Conservation (phyloP, 768 basidiomycete species). For the Macrolepiota dolichaula region DNA sequence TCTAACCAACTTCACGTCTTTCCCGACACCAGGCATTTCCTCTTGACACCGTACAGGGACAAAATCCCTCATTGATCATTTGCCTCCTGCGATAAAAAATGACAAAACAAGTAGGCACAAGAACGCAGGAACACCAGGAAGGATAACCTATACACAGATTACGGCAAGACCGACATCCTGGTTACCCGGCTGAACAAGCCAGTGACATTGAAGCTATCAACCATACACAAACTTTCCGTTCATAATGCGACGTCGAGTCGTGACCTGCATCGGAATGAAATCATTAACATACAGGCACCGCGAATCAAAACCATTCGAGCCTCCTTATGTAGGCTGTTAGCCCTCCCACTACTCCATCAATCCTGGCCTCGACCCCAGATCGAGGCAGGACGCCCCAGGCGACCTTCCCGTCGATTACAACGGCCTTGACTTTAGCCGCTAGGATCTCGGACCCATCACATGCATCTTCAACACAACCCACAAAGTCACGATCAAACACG, state of each 20-base stretch:
- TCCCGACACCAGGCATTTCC: too few relatives aligned
- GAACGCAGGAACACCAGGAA: too few relatives aligned
- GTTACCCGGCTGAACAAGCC: too few relatives aligned
- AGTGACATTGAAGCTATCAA: not conserved
- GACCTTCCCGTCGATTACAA: constrained; percentile 71
- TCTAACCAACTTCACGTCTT: too few relatives aligned
- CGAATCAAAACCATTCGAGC: not conserved
- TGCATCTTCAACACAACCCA: constrained; percentile 6
- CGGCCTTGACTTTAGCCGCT: constrained; percentile 61
- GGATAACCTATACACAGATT: too few relatives aligned
- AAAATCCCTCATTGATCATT: too few relatives aligned
- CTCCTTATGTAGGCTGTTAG: not conserved
- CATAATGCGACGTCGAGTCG: not conserved
- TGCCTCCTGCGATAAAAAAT: too few relatives aligned
- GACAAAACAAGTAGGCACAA: too few relatives aligned
- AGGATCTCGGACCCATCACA: constrained; percentile 48
- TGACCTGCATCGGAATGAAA: not conserved
- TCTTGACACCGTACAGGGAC: too few relatives aligned
- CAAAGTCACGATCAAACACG: constrained; percentile 73
- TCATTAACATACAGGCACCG: not conserved
- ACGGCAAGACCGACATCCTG: too few relatives aligned
- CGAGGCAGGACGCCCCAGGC: constrained; percentile 46
- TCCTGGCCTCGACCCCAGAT: not conserved
- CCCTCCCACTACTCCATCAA: not conserved
- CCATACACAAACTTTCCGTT: not conserved